Conservation (phyloP, 1,139 yeast genomes). For the Geotrichum australiense region DNA sequence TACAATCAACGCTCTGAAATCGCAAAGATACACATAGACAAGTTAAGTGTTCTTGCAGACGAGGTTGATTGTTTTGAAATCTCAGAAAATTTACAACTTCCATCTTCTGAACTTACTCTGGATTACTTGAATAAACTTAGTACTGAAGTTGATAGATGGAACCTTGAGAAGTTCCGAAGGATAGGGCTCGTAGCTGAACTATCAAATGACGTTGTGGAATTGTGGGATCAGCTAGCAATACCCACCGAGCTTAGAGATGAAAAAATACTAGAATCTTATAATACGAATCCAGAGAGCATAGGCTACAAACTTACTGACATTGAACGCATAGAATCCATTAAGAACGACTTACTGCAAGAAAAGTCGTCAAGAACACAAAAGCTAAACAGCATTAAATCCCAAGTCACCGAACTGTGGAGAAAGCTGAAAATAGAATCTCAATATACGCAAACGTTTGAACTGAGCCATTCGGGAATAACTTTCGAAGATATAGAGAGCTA, state of each 20-base stretch:
- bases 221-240: conserved; percentile 35
- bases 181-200: conserved; percentile 22
- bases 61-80: conserved; percentile 13
- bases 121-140: conserved; percentile 25
- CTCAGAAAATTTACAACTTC: conserved; percentile 9
- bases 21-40: conserved; percentile 11
- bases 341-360: conserved; percentile 19
- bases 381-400: conserved; percentile 18
- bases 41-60: conserved; percentile 11
- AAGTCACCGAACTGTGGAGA: conserved; percentile 27
- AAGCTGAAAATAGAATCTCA: conserved; percentile 26
- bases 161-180: conserved; percentile 26
- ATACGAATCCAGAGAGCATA: conserved; percentile 26
- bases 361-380: conserved; percentile 20
- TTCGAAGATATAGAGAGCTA: conserved; percentile 34
- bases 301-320: conserved; percentile 28
- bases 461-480: conserved; percentile 31
- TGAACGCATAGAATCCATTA: conserved; percentile 20
- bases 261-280: conserved; percentile 23
- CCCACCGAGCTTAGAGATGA: conserved; percentile 30
- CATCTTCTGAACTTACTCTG: conserved; percentile 22
- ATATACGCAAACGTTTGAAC: conserved; percentile 25
- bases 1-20: conserved; percentile 13
- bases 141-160: conserved; percentile 26
- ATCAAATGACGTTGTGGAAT: conserved; percentile 26